Conservation (phyloP, 345 rosid species). For the Corymbia maculata region DNA sequence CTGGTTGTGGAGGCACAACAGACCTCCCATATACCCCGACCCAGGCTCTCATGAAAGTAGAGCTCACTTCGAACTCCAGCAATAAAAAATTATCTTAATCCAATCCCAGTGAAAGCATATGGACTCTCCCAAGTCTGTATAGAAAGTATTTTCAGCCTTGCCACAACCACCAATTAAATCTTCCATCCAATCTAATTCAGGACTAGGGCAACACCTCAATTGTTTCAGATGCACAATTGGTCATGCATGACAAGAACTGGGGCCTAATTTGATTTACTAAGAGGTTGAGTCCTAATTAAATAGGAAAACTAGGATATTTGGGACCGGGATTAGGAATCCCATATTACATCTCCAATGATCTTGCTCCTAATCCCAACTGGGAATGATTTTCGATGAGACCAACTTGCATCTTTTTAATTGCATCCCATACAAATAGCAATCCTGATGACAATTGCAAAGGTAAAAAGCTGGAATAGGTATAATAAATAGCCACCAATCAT, state of each 20-base stretch:
- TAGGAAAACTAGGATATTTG: neutral
- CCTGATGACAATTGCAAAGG: neutral
- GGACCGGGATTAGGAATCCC: neutral
- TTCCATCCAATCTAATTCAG: neutral
- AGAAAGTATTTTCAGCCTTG: no score
- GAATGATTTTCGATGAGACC: no score
- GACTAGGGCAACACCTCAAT: neutral
- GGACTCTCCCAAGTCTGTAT: neutral
- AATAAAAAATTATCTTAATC: no score
- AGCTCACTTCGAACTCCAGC: neutral
- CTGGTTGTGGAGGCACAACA: rapidly evolving
- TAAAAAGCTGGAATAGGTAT: no score
- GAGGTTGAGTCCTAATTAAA: neutral
- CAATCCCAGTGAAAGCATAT: neutral
- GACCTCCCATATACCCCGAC: neutral
- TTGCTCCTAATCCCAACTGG: no score
- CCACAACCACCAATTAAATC: neutral
- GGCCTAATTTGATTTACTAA: neutral
- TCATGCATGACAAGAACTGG: neutral
- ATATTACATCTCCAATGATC: neutral
- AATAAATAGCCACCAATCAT: neutral
- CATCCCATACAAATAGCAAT: neutral
- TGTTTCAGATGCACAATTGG: no score
- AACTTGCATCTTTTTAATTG: no score
- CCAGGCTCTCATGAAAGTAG: neutral